phyloP scores from a whole-genome alignment of 805 yeast genomes.

The Teunomyces cretensis region DNA sequence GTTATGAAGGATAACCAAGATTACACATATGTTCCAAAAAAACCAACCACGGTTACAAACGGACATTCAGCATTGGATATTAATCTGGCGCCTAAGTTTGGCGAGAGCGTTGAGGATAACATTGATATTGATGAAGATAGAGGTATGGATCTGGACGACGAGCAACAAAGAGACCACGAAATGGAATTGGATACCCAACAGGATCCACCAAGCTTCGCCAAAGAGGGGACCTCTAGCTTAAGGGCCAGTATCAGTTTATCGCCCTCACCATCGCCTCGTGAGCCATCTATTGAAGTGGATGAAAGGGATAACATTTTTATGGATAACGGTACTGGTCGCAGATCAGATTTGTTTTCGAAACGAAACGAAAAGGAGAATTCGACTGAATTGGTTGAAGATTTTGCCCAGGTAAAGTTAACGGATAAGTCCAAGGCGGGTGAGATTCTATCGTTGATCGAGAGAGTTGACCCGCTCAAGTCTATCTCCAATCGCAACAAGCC shows the following conservation, averaged over 20 bases:
- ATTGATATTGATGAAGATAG: constrained; percentile 5
- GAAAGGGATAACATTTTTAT: constrained; percentile 6
- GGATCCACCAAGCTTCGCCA: background rate
- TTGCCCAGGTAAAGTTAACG: constrained; percentile 30
- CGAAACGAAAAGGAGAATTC: constrained; percentile 11
- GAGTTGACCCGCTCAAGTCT: constrained; percentile 40
- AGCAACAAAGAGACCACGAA: background rate
- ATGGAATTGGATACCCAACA: constrained; percentile 2
- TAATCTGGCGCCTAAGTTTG: background rate
- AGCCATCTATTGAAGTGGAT: background rate
- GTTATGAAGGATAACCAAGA: constrained; percentile 8
- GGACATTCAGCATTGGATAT: background rate
- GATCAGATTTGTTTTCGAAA: constrained; percentile 10
- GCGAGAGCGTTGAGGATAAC: constrained; percentile 5
- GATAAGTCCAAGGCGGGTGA: constrained; percentile 18
- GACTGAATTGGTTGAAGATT: constrained; percentile 23
- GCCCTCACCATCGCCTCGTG: background rate
- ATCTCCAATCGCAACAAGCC: constrained; percentile 34
- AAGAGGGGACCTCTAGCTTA: background rate
- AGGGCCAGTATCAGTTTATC: background rate
- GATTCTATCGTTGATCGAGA: constrained; percentile 37
- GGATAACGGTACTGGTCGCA: constrained; percentile 1
- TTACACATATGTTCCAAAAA: constrained; percentile 8
- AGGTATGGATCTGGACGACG: background rate
- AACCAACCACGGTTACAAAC: background rate